These are phyloP conservation scores for Termitomyces sp. DNA, from an alignment of 768 basidiomycete genomes.

Conservation along the genomic window DNA sequence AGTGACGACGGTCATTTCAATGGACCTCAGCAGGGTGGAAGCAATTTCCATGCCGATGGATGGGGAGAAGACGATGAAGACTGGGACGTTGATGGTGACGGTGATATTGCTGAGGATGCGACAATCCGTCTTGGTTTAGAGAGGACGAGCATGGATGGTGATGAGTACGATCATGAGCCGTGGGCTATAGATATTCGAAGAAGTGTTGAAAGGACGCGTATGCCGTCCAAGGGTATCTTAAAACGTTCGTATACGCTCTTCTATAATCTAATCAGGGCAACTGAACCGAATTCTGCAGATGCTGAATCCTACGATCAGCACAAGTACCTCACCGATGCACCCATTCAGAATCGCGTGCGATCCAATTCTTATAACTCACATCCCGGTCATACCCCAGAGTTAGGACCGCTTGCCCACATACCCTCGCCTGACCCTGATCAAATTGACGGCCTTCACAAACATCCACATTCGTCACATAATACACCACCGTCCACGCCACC, in stretches of 20 bases:
- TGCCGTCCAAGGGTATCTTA: conserved; percentile 80
- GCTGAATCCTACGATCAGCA: conserved; percentile 68
- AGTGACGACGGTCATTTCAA: conserved; percentile 47
- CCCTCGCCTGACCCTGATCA: conserved; percentile 82
- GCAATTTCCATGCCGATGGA: conserved; percentile 41
- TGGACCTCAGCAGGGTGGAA: conserved; percentile 29
- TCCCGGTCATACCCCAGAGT: conserved; percentile 39
- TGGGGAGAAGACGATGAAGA: conserved; percentile 80
- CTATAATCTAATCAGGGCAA: background rate
- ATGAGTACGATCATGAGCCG: conserved; percentile 59
- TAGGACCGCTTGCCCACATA: conserved; percentile 76
- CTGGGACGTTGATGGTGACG: conserved; percentile 61
- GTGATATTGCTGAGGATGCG: conserved; percentile 63
- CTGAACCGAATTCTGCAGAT: conserved; percentile 33
- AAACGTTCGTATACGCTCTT: conserved; percentile 56
- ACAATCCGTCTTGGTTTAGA: conserved; percentile 65
- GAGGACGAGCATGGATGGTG: conserved; percentile 39
- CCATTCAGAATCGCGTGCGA: conserved; percentile 49
- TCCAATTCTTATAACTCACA: conserved; percentile 80
- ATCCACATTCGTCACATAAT: conserved; percentile 44
- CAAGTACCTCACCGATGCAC: conserved; percentile 40
- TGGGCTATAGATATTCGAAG: conserved; percentile 76
- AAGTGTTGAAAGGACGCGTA: conserved; percentile 58
- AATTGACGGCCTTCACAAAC: conserved; percentile 80
- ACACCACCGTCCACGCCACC: conserved; percentile 18